Conservation (phyloP, 768 basidiomycete species). For the Mycena venus region DNA sequence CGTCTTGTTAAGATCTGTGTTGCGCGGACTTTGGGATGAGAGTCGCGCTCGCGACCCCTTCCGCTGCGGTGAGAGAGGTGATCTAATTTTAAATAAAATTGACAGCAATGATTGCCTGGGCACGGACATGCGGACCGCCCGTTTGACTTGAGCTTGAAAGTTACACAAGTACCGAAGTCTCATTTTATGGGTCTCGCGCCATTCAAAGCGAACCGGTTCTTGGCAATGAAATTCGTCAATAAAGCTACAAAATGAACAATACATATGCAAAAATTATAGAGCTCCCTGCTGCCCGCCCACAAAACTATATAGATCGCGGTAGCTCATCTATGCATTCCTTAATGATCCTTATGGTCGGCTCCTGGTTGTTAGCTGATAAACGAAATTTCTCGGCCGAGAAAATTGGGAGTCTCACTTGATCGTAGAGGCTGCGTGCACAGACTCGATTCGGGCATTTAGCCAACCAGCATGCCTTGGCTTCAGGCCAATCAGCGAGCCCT, state of each 20-base stretch:
- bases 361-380: constrained; percentile 45
- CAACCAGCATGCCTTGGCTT: constrained; percentile 73
- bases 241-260: neutral
- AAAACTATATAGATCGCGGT: constrained; percentile 48
- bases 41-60: too few species aligned
- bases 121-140: too few species aligned
- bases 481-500: constrained; percentile 68
- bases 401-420: neutral
- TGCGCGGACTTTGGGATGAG: too few species aligned
- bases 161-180: too few species aligned
- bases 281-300: neutral
- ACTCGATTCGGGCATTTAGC: constrained; percentile 61
- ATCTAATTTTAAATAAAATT: too few species aligned
- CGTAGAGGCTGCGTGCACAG: constrained; percentile 68
- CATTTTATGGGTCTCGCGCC: too few species aligned
- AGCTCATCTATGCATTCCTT: constrained; percentile 65
- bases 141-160: too few species aligned
- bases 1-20: too few species aligned
- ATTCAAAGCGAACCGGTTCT: neutral
- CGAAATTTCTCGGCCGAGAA: neutral
- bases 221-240: neutral
- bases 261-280: constrained; percentile 10
- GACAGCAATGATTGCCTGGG: too few species aligned
- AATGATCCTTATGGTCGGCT: constrained; percentile 58
- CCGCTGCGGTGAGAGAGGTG: too few species aligned